A percentile compares a stretch with the other conserved stretches of the same genome.
Evolutionary conservation across 2,329 filamentous ascomycete genomes (phyloP).

Genomic region (Aspergillus udagawae): DNA sequence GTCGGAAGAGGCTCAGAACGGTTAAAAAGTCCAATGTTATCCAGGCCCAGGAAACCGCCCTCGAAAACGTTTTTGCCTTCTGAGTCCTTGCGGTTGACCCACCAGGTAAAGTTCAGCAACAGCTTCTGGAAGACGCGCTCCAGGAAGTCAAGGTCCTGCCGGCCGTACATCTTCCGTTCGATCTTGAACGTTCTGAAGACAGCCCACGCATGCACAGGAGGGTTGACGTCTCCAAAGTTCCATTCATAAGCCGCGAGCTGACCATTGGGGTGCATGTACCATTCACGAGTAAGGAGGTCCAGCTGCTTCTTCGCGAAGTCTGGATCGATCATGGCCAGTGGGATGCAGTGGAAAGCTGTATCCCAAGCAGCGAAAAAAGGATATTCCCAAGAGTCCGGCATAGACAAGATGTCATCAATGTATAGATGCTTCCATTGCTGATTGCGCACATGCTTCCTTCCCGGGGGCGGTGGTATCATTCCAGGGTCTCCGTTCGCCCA

Average conservation of each 20-base stretch:
- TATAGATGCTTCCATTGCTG: conserved; percentile 91
- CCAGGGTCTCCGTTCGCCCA: conserved; percentile 93
- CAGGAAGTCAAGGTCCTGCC: conserved; percentile 90
- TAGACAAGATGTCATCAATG: conserved; percentile 90
- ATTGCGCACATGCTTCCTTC: conserved; percentile 78
- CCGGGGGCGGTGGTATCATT: conserved; percentile 78
- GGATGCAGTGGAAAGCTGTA: conserved; percentile 93
- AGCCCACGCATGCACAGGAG: conserved; percentile 93
- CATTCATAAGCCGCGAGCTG: conserved; percentile 92
- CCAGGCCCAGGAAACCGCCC: conserved; percentile 88
- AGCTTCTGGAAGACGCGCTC: conserved; percentile 96
- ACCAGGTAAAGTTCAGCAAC: conserved; percentile 96
- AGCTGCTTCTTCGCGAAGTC: conserved; percentile 98
- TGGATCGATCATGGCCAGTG: conserved; percentile 92
- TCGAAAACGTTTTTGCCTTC: conserved; percentile 98
- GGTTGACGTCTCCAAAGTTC: conserved; percentile 98
- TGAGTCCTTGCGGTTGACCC: conserved; percentile 93
- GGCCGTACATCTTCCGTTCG: conserved; percentile 92
- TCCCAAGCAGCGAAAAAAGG: conserved; percentile 98
- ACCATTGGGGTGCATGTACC: conserved; percentile 98
- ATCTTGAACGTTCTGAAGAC: conserved; percentile 97
- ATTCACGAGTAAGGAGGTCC: conserved; percentile 91
- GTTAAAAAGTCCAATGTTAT: conserved; percentile 98
- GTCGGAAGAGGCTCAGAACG: conserved; percentile 92
- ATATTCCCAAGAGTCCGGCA: conserved; percentile 99